phyloP scores from a whole-genome alignment of 495 filamentous ascomycete genomes.

The Stereocaulon alpinum region DNA sequence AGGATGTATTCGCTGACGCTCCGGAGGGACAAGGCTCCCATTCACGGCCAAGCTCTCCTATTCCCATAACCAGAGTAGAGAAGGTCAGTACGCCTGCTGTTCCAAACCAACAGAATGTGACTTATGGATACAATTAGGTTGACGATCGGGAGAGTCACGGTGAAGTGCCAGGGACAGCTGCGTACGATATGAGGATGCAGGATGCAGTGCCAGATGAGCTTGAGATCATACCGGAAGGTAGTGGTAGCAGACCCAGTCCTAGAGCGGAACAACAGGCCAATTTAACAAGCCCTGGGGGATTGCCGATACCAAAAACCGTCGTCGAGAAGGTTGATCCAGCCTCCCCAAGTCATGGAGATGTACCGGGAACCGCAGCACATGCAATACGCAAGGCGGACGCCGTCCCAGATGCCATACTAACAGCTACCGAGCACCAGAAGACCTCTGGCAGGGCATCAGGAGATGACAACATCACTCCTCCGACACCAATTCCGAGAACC shows the following conservation, averaged over 20 bases:
- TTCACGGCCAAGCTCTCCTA: constrained; percentile 39
- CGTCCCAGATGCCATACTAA: constrained; percentile 58
- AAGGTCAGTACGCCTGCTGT: constrained; percentile 23
- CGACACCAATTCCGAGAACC: constrained; percentile 36
- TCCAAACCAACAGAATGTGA: not conserved
- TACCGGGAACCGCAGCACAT: constrained; percentile 75
- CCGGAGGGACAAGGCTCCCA: constrained; percentile 48
- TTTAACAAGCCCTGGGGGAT: constrained; percentile 40
- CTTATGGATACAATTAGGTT: constrained; percentile 21
- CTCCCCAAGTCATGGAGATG: constrained; percentile 67
- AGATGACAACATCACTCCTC: constrained; percentile 16
- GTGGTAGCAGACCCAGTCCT: constrained; percentile 38
- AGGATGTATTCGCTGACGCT: constrained; percentile 89
- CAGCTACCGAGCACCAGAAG: constrained; percentile 26
- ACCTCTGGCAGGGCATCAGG: constrained; percentile 19
- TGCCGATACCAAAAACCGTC: constrained; percentile 67
- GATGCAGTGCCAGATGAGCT: constrained; percentile 60
- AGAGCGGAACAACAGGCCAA: constrained; percentile 27
- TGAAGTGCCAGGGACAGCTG: constrained; percentile 51
- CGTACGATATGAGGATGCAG: constrained; percentile 45
- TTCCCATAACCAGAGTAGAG: constrained; percentile 54
- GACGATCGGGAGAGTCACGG: constrained; percentile 48
- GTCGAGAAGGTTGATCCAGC: constrained; percentile 68
- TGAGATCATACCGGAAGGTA: constrained; percentile 49
- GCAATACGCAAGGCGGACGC: constrained; percentile 70